A percentile compares a stretch with the other conserved stretches of the same genome.
Conservation (phyloP, 1,284 basidiomycete species). For the Microbotryum intermedium region DNA sequence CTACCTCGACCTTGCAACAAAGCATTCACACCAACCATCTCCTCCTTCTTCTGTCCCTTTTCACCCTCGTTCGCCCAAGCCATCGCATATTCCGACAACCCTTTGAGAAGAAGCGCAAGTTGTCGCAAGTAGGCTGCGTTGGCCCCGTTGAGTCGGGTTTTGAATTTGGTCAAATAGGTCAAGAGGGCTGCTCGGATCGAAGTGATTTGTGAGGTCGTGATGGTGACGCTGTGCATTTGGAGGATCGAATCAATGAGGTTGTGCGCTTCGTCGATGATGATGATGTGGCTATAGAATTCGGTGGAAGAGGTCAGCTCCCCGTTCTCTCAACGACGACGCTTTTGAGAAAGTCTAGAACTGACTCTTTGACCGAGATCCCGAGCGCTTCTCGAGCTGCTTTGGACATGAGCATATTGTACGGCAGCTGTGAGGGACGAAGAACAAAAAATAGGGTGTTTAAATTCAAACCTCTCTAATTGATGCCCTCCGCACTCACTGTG, state of each 20-base stretch:
- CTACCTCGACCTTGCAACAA: slow-evolving; percentile 58
- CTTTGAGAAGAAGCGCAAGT: slow-evolving; percentile 61
- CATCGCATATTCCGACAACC: slow-evolving; percentile 52
- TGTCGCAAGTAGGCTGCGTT: slow-evolving; percentile 76
- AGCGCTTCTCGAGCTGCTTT: slow-evolving; percentile 75
- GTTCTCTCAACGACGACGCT: neutral
- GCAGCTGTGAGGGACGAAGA: slow-evolving; percentile 50
- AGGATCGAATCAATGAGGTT: slow-evolving; percentile 62
- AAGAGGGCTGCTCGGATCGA: slow-evolving; percentile 58
- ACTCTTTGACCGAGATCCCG: slow-evolving; percentile 69
- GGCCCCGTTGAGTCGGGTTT: slow-evolving; percentile 58
- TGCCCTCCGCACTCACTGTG: neutral
- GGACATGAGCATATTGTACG: slow-evolving; percentile 87
- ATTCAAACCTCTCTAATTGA: neutral
- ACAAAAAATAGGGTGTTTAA: neutral
- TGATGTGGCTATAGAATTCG: slow-evolving; percentile 47
- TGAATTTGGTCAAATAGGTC: slow-evolving; percentile 70
- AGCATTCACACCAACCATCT: slow-evolving; percentile 56
- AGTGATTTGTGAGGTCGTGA: slow-evolving; percentile 53
- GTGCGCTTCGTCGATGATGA: slow-evolving; percentile 94
- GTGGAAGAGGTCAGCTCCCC: slow-evolving; percentile 1
- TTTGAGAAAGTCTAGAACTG: neutral
- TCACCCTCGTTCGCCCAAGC: slow-evolving; percentile 38
- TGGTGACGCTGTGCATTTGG: slow-evolving; percentile 65
- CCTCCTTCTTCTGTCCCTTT: slow-evolving; percentile 38